Percentiles rank a stretch among this genome's conserved stretches.
These are phyloP conservation scores for Colletotrichum lindemuthianum DNA, from an alignment of 2,329 filamentous ascomycete genomes.

Conservation along the genomic window DNA sequence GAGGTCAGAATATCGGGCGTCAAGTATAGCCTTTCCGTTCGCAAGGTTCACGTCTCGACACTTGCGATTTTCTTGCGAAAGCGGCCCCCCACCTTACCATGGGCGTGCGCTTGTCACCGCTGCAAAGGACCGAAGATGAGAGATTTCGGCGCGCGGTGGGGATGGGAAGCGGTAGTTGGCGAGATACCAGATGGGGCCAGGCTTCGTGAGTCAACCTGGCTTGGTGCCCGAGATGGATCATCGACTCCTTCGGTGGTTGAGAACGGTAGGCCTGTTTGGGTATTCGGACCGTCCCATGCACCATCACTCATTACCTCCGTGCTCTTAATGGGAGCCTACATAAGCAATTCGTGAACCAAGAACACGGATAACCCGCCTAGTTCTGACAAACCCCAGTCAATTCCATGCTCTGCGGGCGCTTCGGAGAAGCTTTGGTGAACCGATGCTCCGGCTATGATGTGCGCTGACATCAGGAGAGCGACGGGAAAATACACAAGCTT, in stretches of 20 bases:
- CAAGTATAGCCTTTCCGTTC: slow-evolving; percentile 3
- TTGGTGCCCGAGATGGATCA: slow-evolving; percentile 33
- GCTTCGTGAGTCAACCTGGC: slow-evolving; percentile 24
- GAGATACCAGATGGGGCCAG: slow-evolving; percentile 28
- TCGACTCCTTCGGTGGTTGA: slow-evolving; percentile 17
- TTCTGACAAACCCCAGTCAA: slow-evolving; percentile 22
- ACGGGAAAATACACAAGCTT: slow-evolving; percentile 13
- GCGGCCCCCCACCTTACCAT: slow-evolving; percentile 7
- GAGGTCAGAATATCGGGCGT: slow-evolving; percentile 6
- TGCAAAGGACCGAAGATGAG: slow-evolving; percentile 35
- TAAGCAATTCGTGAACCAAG: too few relatives aligned
- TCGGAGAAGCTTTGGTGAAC: slow-evolving; percentile 8
- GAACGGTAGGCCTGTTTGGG: slow-evolving; percentile 25
- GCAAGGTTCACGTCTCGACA: slow-evolving; percentile 20
- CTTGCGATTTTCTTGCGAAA: slow-evolving; percentile 16
- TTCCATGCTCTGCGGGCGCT: slow-evolving; percentile 12
- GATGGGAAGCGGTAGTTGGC: slow-evolving; percentile 30
- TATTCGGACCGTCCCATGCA: slow-evolving; percentile 12
- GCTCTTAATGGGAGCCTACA: too few relatives aligned
- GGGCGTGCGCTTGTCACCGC: slow-evolving; percentile 4
- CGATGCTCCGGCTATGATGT: slow-evolving; percentile 31
- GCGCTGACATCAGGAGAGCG: slow-evolving; percentile 20
- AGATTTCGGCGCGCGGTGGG: slow-evolving; percentile 26
- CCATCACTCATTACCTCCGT: too few relatives aligned
- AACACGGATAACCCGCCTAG: slow-evolving; percentile 10